Evolutionary conservation across 768 basidiomycete genomes (phyloP).

Genomic region (Lentinula guzmanii): DNA sequence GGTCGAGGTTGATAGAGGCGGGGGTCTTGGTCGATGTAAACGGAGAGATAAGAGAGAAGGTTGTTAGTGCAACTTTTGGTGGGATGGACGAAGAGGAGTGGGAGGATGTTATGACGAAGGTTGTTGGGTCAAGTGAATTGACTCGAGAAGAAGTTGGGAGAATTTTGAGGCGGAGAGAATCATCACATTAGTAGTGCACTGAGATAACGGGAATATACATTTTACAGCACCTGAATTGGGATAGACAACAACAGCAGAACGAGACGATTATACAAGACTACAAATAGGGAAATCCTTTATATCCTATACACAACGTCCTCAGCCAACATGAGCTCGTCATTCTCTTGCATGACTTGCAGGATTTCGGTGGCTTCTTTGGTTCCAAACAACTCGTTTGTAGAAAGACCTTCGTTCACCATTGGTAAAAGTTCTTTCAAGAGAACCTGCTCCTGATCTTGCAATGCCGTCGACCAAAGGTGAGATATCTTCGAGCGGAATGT

Average conservation of each 20-base stretch:
- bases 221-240: neutral
- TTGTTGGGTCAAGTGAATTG: conserved; percentile 57
- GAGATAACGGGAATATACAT: neutral
- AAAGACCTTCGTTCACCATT: conserved; percentile 71
- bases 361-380: conserved; percentile 73
- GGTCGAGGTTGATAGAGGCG: conserved; percentile 68
- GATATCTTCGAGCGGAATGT: conserved; percentile 80
- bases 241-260: neutral
- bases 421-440: conserved; percentile 66
- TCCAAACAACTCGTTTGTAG: conserved; percentile 66
- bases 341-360: conserved; percentile 69
- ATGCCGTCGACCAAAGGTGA: conserved; percentile 55
- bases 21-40: conserved; percentile 62
- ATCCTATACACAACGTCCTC: conserved; percentile 86
- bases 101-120: conserved; percentile 46
- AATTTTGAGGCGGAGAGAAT: conserved; percentile 40
- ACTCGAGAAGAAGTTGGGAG: conserved; percentile 53
- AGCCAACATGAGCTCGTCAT: conserved; percentile 82
- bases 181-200: neutral
- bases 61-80: conserved; percentile 46
- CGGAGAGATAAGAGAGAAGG: conserved; percentile 41
- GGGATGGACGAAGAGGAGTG: conserved; percentile 40
- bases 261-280: neutral
- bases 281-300: conserved; percentile 19
- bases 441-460: conserved; percentile 75